Conservation (phyloP, 352 stramenopile genomes). For the Phytopythium sindhum region DNA sequence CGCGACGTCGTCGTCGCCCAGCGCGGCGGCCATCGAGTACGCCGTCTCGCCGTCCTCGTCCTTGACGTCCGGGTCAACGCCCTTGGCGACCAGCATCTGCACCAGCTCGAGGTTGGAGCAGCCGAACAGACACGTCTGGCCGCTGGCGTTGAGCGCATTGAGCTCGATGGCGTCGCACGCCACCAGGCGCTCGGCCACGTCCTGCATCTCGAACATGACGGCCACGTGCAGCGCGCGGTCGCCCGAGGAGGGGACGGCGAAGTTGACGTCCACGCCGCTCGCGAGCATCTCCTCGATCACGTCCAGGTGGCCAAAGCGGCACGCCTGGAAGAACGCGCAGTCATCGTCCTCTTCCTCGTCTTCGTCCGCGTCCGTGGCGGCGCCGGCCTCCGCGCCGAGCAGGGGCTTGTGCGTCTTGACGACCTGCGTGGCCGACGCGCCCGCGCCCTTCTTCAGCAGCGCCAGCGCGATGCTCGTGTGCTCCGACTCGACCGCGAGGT, state of each 20-base stretch:
- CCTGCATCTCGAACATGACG: conserved; percentile 82
- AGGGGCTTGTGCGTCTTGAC: conserved; percentile 41
- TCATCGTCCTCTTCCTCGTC: conserved; percentile 56
- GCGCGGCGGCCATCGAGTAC: conserved; percentile 60
- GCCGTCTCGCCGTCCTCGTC: conserved; percentile 72
- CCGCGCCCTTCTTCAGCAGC: conserved; percentile 67
- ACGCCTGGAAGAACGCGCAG: conserved; percentile 76
- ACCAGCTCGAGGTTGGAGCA: conserved; percentile 74
- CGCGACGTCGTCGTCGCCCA: conserved; percentile 75
- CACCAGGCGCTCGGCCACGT: conserved; percentile 71
- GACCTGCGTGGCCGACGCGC: conserved; percentile 58
- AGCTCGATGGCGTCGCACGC: conserved; percentile 46
- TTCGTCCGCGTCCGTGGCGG: conserved; percentile 15
- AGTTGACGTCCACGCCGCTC: conserved; percentile 67
- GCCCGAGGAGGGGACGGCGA: conserved; percentile 49
- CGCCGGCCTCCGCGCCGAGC: conserved; percentile 15
- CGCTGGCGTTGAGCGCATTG: conserved; percentile 64
- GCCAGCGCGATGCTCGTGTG: conserved; percentile 68
- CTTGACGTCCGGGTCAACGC: conserved; percentile 57
- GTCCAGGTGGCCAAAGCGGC: conserved; percentile 56
- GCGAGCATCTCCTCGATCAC: conserved; percentile 80
- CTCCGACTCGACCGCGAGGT: conserved; percentile 71
- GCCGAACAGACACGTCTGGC: conserved; percentile 79
- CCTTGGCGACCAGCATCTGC: conserved; percentile 54
- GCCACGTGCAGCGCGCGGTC: conserved; percentile 77